A percentile compares a stretch with the other conserved stretches of the same genome.
These are phyloP conservation scores for Claviceps monticola DNA, from an alignment of 2,329 filamentous ascomycete species.

Conservation along the genomic window DNA sequence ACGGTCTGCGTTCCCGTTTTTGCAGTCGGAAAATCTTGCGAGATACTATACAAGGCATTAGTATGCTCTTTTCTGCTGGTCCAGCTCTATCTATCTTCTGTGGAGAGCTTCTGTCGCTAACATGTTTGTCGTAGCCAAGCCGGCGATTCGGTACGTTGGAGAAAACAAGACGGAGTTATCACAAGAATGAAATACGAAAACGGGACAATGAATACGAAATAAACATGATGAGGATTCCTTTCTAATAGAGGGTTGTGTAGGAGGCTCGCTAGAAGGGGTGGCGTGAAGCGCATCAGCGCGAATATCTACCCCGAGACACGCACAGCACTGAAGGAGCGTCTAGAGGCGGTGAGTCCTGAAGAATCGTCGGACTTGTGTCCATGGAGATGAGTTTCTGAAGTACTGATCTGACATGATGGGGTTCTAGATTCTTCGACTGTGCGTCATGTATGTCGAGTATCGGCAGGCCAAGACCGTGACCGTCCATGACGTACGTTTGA, in stretches of 20 bases:
- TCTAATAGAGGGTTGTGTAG: not conserved
- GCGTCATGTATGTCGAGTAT: conserved; percentile 38
- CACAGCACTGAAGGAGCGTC: conserved; percentile 30
- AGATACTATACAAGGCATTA: conserved; percentile 8
- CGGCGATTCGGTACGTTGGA: conserved; percentile 3
- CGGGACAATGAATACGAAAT: too few relatives aligned
- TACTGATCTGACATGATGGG: not conserved
- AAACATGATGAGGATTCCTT: too few relatives aligned
- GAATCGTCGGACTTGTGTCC: not conserved
- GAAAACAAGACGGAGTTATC: not conserved
- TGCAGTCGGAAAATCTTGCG: conserved; percentile 9
- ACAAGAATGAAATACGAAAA: too few relatives aligned
- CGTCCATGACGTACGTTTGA: conserved; percentile 38
- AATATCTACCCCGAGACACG: conserved; percentile 51
- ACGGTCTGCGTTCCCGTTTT: not conserved
- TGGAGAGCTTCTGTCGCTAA: not conserved
- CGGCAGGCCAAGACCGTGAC: conserved; percentile 47
- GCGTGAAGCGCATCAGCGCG: conserved; percentile 58
- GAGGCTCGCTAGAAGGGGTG: conserved; percentile 54
- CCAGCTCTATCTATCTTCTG: too few relatives aligned
- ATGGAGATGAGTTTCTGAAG: too few relatives aligned
- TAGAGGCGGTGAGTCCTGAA: conserved; percentile 29
- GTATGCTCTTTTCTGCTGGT: conserved; percentile 1
- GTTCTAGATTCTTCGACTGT: conserved; percentile 36
- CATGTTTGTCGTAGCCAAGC: conserved; percentile 1